Conservation (phyloP, 176 grass and related monocot species). For the Musa beccarii region DNA sequence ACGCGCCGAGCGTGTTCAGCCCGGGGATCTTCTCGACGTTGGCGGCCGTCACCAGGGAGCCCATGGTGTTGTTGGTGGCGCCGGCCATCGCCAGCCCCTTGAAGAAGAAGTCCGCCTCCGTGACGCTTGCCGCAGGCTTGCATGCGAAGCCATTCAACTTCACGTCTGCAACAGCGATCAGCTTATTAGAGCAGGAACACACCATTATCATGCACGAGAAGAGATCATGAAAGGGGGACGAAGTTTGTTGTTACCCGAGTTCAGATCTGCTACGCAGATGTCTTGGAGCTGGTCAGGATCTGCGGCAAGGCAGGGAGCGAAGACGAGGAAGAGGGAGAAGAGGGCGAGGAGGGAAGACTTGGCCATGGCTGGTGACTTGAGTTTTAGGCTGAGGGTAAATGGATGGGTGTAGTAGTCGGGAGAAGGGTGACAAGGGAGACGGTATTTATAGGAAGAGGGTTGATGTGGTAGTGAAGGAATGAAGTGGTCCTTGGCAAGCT, state of each 20-base stretch:
- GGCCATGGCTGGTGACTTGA: neutral
- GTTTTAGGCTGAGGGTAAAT: too few species aligned
- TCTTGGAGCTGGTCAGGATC: slow-evolving; percentile 1
- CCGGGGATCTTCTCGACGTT: neutral
- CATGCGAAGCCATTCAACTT: neutral
- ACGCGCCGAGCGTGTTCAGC: neutral
- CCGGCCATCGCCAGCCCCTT: neutral
- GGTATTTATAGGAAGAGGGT: too few species aligned
- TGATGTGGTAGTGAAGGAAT: too few species aligned
- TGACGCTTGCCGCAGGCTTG: neutral
- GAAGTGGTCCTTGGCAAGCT: too few species aligned
- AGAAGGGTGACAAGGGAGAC: too few species aligned
- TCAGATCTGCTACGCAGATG: neutral
- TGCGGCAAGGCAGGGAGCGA: neutral
- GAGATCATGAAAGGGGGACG: neutral
- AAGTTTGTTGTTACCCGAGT: neutral
- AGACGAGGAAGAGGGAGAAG: neutral
- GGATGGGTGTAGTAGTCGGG: too few species aligned
- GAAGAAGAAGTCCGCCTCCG: too few species aligned
- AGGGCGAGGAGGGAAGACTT: neutral
- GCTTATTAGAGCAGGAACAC: too few species aligned
- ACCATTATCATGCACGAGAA: too few species aligned
- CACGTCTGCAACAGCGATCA: neutral
- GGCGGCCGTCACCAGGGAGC: neutral
- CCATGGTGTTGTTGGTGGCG: slow-evolving; percentile 1